phyloP scores from a whole-genome alignment of 2,329 filamentous ascomycete species.

The Leptographium wingfieldii region DNA sequence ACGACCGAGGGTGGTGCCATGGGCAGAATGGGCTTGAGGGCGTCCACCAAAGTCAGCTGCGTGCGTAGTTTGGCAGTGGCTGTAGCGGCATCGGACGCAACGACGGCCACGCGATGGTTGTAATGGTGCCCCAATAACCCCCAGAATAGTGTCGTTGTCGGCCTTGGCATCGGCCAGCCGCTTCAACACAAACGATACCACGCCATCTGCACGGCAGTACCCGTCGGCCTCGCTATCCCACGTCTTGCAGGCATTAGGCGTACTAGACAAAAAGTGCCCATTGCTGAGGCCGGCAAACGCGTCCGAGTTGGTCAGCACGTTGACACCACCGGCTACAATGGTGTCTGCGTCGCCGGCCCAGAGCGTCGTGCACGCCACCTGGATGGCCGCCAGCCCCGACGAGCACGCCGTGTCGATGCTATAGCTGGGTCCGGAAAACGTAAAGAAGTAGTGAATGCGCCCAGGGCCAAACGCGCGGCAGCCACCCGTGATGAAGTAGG shows the following conservation, averaged over 20 bases:
- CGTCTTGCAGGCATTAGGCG: constrained; percentile 46
- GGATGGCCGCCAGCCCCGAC: constrained; percentile 58
- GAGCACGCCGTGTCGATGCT: constrained; percentile 66
- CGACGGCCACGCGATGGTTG: neutral
- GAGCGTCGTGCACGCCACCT: constrained; percentile 62
- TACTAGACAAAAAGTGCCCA: constrained; percentile 65
- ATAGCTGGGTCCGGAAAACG: constrained; percentile 58
- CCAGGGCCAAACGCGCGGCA: constrained; percentile 31
- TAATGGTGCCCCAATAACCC: constrained; percentile 33
- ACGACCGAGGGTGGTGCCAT: neutral
- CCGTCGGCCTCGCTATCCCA: constrained; percentile 46
- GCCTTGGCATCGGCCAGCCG: constrained; percentile 30
- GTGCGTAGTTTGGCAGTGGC: too few relatives aligned
- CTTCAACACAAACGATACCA: constrained; percentile 32
- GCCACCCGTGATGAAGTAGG: constrained; percentile 31
- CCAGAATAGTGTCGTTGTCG: constrained; percentile 37
- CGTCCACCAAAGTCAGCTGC: neutral
- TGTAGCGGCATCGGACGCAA: too few relatives aligned
- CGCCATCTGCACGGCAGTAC: constrained; percentile 37
- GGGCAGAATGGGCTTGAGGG: neutral
- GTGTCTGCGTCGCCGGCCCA: constrained; percentile 65
- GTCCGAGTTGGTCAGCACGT: constrained; percentile 67
- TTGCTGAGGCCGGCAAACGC: constrained; percentile 65
- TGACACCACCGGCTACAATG: constrained; percentile 67
- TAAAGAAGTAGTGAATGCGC: constrained; percentile 63